Evolutionary conservation across 345 rosid genomes (phyloP).

Genomic region (Camelina neglecta): DNA sequence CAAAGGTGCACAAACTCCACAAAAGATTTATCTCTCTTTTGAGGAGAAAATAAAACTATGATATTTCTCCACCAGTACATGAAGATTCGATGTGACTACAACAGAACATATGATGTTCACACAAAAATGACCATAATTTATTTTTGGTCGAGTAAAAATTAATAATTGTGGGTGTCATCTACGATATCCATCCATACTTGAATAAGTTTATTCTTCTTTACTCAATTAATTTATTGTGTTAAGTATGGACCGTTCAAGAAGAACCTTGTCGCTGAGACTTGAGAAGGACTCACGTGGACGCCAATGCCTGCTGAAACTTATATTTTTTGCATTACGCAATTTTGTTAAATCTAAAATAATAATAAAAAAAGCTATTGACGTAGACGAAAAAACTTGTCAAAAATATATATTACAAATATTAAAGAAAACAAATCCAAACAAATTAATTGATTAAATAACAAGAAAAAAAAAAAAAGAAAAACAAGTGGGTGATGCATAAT

Average conservation of each 20-base stretch:
- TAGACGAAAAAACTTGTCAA: constrained; percentile 24
- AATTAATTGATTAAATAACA: neutral
- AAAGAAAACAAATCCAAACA: neutral
- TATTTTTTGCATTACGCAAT: constrained; percentile 29
- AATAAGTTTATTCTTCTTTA: constrained; percentile 19
- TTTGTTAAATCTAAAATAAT: constrained; percentile 18
- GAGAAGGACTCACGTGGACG: constrained; percentile 48
- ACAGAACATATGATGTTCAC: constrained; percentile 31
- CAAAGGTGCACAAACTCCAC: neutral
- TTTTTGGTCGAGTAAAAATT: constrained; percentile 21
- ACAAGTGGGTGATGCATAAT: constrained; percentile 43
- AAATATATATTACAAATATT: constrained; percentile 6
- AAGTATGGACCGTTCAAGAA: constrained; percentile 30
- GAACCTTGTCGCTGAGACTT: constrained; percentile 32
- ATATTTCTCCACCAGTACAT: constrained; percentile 12
- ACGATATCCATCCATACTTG: constrained; percentile 22
- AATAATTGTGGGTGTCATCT: constrained; percentile 13
- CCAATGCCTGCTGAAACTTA: constrained; percentile 34
- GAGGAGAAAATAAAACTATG: neutral
- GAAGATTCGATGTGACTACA: constrained; percentile 29
- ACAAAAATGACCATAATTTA: neutral
- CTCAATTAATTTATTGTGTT: neutral
- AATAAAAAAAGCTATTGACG: constrained; percentile 15
- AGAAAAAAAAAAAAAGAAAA: neutral
- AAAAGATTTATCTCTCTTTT: constrained; percentile 1